phyloP scores from a whole-genome alignment of 2,329 filamentous ascomycete species.

The Calonectria honghensis region DNA sequence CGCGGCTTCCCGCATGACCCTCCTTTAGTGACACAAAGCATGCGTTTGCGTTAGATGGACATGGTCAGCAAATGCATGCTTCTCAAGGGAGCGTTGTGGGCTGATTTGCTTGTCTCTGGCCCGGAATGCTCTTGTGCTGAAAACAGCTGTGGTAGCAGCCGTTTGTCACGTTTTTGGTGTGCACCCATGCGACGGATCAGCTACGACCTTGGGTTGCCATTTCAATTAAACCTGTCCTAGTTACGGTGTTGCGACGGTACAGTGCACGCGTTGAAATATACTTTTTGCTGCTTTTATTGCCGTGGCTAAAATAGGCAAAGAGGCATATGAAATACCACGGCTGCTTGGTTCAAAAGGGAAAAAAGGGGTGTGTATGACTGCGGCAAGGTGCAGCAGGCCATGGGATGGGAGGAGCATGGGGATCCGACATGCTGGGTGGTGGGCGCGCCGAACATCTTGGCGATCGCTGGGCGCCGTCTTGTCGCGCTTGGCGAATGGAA shows the following conservation, averaged over 20 bases:
- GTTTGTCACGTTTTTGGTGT: background rate
- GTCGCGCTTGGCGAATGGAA: constrained; percentile 27
- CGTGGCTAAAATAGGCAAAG: constrained; percentile 8
- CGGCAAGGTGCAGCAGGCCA: background rate
- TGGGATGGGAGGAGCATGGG: background rate
- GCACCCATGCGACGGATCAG: background rate
- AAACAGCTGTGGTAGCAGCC: background rate
- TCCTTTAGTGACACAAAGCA: background rate
- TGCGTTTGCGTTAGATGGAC: background rate
- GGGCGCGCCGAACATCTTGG: constrained; percentile 10
- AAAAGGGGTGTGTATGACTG: background rate
- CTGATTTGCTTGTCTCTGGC: background rate
- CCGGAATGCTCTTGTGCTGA: background rate
- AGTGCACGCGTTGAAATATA: background rate
- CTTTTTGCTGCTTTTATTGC: constrained; percentile 19
- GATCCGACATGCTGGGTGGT: constrained; percentile 13
- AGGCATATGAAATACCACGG: background rate
- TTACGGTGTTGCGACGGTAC: background rate
- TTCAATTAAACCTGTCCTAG: background rate
- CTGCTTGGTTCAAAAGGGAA: background rate
- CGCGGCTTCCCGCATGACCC: constrained; percentile 1
- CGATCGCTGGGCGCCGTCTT: constrained; percentile 8
- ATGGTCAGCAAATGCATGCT: background rate
- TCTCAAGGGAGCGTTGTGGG: background rate
- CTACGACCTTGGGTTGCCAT: background rate